phyloP scores from a whole-genome alignment of 2,329 filamentous ascomycete genomes.

The Elsinoe ampelina region DNA sequence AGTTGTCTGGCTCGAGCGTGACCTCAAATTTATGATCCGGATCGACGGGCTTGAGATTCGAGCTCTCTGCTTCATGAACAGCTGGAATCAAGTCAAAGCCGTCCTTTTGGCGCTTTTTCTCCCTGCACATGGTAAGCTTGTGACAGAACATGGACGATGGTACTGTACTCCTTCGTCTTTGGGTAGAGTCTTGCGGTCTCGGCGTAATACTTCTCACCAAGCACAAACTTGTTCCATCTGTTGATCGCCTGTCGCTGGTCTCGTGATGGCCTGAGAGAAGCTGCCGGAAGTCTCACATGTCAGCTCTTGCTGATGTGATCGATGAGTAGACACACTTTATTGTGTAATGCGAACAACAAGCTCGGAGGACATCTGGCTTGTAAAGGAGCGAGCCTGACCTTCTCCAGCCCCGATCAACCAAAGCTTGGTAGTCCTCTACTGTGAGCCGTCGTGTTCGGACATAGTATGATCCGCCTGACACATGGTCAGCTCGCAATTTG shows the following conservation, averaged over 20 bases:
- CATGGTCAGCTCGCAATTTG: conserved; percentile 18
- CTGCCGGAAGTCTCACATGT: conserved; percentile 51
- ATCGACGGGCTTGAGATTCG: conserved; percentile 39
- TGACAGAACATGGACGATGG: not conserved
- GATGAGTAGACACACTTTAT: conserved; percentile 41
- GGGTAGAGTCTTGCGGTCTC: conserved; percentile 57
- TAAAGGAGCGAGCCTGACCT: conserved; percentile 60
- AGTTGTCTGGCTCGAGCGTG: conserved; percentile 59
- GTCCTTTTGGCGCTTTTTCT: conserved; percentile 53
- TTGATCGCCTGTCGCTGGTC: conserved; percentile 70
- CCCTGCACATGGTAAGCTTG: conserved; percentile 27
- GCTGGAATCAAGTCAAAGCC: conserved; percentile 58
- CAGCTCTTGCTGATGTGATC: not conserved
- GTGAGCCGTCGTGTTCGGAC: conserved; percentile 52
- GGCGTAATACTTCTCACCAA: conserved; percentile 58
- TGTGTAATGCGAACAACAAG: conserved; percentile 89
- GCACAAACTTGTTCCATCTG: conserved; percentile 62
- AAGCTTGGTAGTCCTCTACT: conserved; percentile 57
- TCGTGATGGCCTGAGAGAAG: conserved; percentile 54
- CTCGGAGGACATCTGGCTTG: conserved; percentile 64
- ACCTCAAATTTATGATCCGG: conserved; percentile 61
- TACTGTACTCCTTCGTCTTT: conserved; percentile 52
- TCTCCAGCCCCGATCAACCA: conserved; percentile 71
- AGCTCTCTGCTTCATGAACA: conserved; percentile 59
- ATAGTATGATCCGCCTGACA: conserved; percentile 63